phyloP scores from a whole-genome alignment of 1,284 basidiomycete genomes.

The Boletus semigastroideus region DNA sequence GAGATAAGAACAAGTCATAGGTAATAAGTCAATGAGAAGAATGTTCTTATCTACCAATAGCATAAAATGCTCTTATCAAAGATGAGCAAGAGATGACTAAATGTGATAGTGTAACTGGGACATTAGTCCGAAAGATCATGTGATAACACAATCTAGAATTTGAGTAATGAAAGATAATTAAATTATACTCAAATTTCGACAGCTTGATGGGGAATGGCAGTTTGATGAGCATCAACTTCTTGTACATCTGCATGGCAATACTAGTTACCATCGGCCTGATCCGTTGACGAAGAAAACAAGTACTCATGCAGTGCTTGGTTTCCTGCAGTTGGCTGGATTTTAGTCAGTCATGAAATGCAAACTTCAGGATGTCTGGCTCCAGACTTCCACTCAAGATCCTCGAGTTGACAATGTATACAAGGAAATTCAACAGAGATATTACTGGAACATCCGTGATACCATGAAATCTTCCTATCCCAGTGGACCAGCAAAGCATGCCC shows the following conservation, averaged over 20 bases:
- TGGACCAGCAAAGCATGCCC: background rate
- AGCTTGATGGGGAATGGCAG: slow-evolving; percentile 32
- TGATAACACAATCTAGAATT: no score
- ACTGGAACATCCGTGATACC: background rate
- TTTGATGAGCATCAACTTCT: slow-evolving; percentile 33
- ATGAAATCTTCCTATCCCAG: no score
- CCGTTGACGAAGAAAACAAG: slow-evolving; percentile 44
- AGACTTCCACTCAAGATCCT: background rate
- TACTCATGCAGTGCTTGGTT: slow-evolving; percentile 41
- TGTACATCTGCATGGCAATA: slow-evolving; percentile 43
- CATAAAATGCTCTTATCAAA: no score
- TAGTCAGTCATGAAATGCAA: slow-evolving; percentile 40
- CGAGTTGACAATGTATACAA: background rate
- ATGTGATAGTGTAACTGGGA: no score
- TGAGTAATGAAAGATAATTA: no score
- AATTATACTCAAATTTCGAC: no score
- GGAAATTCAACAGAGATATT: background rate
- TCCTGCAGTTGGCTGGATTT: slow-evolving; percentile 10
- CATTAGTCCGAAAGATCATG: no score
- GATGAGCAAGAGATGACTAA: no score
- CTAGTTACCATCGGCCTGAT: slow-evolving; percentile 39
- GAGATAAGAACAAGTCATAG: no score
- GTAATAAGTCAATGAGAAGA: no score
- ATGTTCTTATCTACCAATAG: no score
- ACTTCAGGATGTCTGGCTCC: no score